These are phyloP conservation scores for Exophiala phaeomuriformis DNA, from an alignment of 2,329 filamentous ascomycete genomes.

Conservation along the genomic window DNA sequence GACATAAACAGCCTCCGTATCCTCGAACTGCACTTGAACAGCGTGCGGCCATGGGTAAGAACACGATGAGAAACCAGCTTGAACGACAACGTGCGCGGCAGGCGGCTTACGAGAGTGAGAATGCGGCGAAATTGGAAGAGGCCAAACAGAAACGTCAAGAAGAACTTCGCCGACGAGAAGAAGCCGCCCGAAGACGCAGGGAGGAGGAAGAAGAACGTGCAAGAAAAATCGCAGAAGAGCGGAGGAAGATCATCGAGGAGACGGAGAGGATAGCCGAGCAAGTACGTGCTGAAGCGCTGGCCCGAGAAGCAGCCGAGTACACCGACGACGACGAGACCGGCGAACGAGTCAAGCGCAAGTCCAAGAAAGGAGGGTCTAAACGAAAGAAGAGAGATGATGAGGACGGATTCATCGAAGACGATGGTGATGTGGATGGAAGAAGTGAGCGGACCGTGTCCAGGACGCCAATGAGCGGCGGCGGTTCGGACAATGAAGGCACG, in stretches of 20 bases:
- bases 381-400: slow-evolving; percentile 37
- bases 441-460: slow-evolving; percentile 21
- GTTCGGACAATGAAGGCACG: slow-evolving; percentile 20
- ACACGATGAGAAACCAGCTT: slow-evolving; percentile 88
- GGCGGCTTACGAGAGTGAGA: slow-evolving; percentile 85
- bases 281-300: slow-evolving; percentile 62
- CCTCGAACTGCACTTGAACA: slow-evolving; percentile 85
- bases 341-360: slow-evolving; percentile 70
- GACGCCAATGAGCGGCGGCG: slow-evolving; percentile 18
- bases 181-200: slow-evolving; percentile 60
- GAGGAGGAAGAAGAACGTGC: slow-evolving; percentile 66
- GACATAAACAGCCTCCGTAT: slow-evolving; percentile 67
- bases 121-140: slow-evolving; percentile 76
- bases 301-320: slow-evolving; percentile 65
- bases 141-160: slow-evolving; percentile 73
- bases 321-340: slow-evolving; percentile 77
- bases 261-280: slow-evolving; percentile 66
- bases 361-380: slow-evolving; percentile 55
- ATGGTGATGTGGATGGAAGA: slow-evolving; percentile 26
- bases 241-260: slow-evolving; percentile 68
- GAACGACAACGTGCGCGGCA: slow-evolving; percentile 78
- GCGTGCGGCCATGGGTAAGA: slow-evolving; percentile 92
- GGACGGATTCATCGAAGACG: slow-evolving; percentile 33
- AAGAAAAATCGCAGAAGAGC: slow-evolving; percentile 77
- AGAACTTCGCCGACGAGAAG: slow-evolving; percentile 70